Evolutionary conservation across 768 basidiomycete species (phyloP).

Genomic region (Omphalotus guepiniiformis): DNA sequence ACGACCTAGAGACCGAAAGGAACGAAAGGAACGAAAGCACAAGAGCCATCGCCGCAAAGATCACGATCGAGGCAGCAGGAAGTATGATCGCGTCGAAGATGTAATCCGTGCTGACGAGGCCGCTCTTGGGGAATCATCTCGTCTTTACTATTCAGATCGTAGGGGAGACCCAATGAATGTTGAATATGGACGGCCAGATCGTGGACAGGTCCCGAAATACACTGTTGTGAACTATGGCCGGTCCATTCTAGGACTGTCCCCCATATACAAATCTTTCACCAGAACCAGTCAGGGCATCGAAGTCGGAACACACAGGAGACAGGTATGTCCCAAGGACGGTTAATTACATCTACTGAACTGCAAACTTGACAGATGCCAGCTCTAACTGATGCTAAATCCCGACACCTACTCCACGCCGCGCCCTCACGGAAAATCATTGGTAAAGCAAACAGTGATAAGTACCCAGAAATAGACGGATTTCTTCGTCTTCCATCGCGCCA

Average conservation of each 20-base stretch:
- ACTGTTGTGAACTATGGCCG: slow-evolving; percentile 54
- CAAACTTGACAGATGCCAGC: slow-evolving; percentile 34
- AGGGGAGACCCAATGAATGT: slow-evolving; percentile 65
- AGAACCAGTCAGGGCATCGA: slow-evolving; percentile 54
- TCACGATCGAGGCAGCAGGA: neutral
- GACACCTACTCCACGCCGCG: slow-evolving; percentile 47
- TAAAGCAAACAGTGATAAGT: slow-evolving; percentile 36
- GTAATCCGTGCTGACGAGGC: neutral
- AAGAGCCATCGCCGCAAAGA: slow-evolving; percentile 29
- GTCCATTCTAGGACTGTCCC: slow-evolving; percentile 59
- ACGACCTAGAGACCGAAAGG: slow-evolving; percentile 5
- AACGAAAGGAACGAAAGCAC: slow-evolving; percentile 12
- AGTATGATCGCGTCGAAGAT: neutral
- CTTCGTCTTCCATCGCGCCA: slow-evolving; percentile 47
- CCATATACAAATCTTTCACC: slow-evolving; percentile 41
- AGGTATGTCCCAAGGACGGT: no score
- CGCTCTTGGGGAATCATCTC: slow-evolving; percentile 15
- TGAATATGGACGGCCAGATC: slow-evolving; percentile 60
- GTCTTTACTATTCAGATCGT: slow-evolving; percentile 57
- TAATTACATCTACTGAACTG: slow-evolving; percentile 1
- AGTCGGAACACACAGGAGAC: slow-evolving; percentile 39
- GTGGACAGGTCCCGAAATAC: slow-evolving; percentile 66
- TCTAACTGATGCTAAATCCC: slow-evolving; percentile 55
- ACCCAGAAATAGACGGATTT: slow-evolving; percentile 66
- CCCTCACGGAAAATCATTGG: slow-evolving; percentile 46